Evolutionary conservation across 2,329 filamentous ascomycete species (phyloP).

Genomic region (Bimuria novae-zelandiae): DNA sequence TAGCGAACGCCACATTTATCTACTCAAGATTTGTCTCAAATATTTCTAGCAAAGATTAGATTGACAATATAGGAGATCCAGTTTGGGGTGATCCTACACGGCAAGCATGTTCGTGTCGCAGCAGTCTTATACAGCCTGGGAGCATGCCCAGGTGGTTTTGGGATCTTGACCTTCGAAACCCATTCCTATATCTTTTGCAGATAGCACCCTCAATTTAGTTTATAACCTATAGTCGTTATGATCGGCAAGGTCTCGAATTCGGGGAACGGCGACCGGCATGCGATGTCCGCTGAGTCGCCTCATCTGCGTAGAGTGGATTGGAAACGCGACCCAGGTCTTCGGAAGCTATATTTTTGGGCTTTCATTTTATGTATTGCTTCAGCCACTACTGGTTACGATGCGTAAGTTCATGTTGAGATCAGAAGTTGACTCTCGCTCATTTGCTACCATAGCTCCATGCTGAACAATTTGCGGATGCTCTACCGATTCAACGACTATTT

Average conservation of each 20-base stretch:
- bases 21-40: constrained; percentile 19
- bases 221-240: constrained; percentile 19
- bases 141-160: constrained; percentile 9
- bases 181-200: constrained; percentile 5
- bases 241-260: constrained; percentile 23
- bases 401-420: constrained; percentile 43
- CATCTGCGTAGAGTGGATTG: constrained; percentile 58
- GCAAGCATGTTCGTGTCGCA: too few relatives aligned
- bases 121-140: too few relatives aligned
- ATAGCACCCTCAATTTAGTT: background rate
- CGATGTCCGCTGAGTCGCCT: constrained; percentile 56
- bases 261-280: constrained; percentile 31
- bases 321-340: constrained; percentile 60
- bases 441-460: constrained; percentile 14
- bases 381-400: constrained; percentile 62
- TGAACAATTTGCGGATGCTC: constrained; percentile 52
- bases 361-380: constrained; percentile 59
- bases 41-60: too few relatives aligned
- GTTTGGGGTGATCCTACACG: too few relatives aligned
- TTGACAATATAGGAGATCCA: too few relatives aligned
- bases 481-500: constrained; percentile 47
- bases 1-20: too few relatives aligned
- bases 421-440: constrained; percentile 5
- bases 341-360: constrained; percentile 60
- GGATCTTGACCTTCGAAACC: constrained; percentile 9